A percentile compares a stretch with the other conserved stretches of the same genome.
Evolutionary conservation across 2,329 filamentous ascomycete species (phyloP).

Genomic region (Colletotrichum noveboracense): DNA sequence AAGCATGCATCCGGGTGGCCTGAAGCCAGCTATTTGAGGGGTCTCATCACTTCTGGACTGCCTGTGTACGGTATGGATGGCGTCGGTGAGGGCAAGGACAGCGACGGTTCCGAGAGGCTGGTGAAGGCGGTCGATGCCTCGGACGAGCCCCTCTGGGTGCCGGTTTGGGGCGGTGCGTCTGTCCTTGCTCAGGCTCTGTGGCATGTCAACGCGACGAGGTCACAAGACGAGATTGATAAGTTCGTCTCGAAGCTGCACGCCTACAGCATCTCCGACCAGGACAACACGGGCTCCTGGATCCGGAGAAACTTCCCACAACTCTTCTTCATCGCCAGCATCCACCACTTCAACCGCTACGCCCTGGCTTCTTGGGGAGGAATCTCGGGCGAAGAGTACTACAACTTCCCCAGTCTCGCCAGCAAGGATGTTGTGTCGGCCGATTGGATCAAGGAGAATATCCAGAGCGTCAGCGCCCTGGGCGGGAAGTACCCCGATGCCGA

Average conservation of each 20-base stretch:
- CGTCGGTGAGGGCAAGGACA: conserved; percentile 29
- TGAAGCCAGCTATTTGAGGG: neutral
- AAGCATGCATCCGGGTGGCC: neutral
- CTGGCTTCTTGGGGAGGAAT: conserved; percentile 56
- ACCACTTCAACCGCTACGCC: conserved; percentile 55
- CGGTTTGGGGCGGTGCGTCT: conserved; percentile 55
- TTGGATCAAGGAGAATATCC: conserved; percentile 53
- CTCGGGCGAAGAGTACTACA: conserved; percentile 50
- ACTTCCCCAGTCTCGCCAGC: conserved; percentile 52
- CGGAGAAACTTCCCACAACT: conserved; percentile 53
- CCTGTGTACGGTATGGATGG: neutral
- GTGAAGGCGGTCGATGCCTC: conserved; percentile 41
- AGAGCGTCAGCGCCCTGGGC: conserved; percentile 47
- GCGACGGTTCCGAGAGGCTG: conserved; percentile 36
- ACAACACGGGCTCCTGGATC: conserved; percentile 56
- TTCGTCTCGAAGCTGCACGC: conserved; percentile 46
- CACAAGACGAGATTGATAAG: conserved; percentile 29
- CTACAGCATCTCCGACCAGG: conserved; percentile 59
- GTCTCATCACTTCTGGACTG: neutral
- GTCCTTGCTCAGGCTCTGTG: conserved; percentile 51
- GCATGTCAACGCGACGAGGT: conserved; percentile 37
- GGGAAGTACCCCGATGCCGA: conserved; percentile 42
- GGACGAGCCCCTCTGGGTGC: conserved; percentile 49
- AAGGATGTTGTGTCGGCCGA: conserved; percentile 43
- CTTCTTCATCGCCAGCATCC: conserved; percentile 54